phyloP scores from a whole-genome alignment of 2,329 filamentous ascomycete genomes.

The Penicillium aurantiogriseum region DNA sequence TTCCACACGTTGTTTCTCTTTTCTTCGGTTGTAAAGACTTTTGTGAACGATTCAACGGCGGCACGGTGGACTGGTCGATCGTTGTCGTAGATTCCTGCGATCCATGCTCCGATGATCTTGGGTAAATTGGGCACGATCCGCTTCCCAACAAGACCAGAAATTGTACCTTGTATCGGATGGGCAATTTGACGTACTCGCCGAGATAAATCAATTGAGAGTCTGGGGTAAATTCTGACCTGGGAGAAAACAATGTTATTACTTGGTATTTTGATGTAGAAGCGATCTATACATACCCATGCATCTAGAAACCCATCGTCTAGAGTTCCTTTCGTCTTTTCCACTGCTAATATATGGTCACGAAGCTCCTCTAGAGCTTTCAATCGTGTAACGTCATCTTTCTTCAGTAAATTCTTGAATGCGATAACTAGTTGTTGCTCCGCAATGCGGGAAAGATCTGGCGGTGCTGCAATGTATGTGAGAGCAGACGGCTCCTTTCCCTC shows the following conservation, averaged over 20 bases:
- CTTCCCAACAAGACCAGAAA: conserved; percentile 65
- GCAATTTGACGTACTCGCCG: conserved; percentile 84
- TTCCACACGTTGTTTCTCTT: conserved; percentile 76
- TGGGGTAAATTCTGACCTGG: conserved; percentile 81
- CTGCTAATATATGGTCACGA: conserved; percentile 60
- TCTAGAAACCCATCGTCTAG: conserved; percentile 81
- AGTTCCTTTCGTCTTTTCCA: conserved; percentile 56
- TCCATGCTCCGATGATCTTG: conserved; percentile 80
- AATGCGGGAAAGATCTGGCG: conserved; percentile 74
- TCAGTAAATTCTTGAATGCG: conserved; percentile 86
- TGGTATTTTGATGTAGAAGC: conserved; percentile 1
- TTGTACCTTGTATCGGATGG: conserved; percentile 68
- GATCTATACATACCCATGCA: conserved; percentile 68
- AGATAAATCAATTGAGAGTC: conserved; percentile 84
- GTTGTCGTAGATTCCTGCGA: conserved; percentile 82
- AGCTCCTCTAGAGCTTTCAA: conserved; percentile 87
- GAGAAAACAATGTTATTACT: conserved; percentile 16
- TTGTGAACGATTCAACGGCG: conserved; percentile 72
- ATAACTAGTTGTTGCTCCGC: conserved; percentile 80
- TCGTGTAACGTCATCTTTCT: conserved; percentile 92
- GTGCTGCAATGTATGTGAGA: conserved; percentile 84
- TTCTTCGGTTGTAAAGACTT: conserved; percentile 74
- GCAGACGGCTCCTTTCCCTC: conserved; percentile 54
- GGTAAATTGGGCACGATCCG: conserved; percentile 78
- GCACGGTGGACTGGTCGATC: conserved; percentile 73